phyloP scores from a whole-genome alignment of 331 rosid species.

The Pyrus hybrid region DNA sequence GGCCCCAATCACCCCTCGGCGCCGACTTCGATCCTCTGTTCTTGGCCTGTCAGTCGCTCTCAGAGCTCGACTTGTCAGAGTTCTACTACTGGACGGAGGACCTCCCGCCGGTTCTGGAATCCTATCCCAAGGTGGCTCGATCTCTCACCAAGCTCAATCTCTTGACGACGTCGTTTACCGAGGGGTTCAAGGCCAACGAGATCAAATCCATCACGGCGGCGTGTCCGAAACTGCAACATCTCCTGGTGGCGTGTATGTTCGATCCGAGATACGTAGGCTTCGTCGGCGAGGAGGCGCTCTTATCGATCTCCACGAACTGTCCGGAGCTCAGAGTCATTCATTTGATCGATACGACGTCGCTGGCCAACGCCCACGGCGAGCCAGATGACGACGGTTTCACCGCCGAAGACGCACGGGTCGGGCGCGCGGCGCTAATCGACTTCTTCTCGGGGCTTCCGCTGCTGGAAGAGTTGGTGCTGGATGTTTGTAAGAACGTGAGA shows the following conservation, averaged over 20 bases:
- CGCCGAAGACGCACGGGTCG: slow-evolving; percentile 56
- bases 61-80: slow-evolving; percentile 65
- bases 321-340: slow-evolving; percentile 63
- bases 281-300: slow-evolving; percentile 68
- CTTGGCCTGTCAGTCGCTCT: slow-evolving; percentile 39
- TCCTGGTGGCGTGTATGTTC: slow-evolving; percentile 65
- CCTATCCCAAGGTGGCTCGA: slow-evolving; percentile 31
- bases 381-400: slow-evolving; percentile 41
- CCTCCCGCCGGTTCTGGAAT: slow-evolving; percentile 61
- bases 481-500: slow-evolving; percentile 72
- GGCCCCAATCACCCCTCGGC: slow-evolving; percentile 36
- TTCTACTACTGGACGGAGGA: slow-evolving; percentile 93
- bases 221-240: slow-evolving; percentile 63
- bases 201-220: slow-evolving; percentile 46
- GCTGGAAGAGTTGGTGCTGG: slow-evolving; percentile 76
- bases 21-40: slow-evolving; percentile 57
- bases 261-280: slow-evolving; percentile 68
- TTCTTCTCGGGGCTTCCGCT: slow-evolving; percentile 65
- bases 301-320: slow-evolving; percentile 48
- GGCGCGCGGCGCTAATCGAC: slow-evolving; percentile 41
- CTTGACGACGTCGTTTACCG: slow-evolving; percentile 53
- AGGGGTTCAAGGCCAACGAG: slow-evolving; percentile 62
- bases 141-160: slow-evolving; percentile 61
- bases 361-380: slow-evolving; percentile 47
- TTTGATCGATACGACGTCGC: slow-evolving; percentile 59